These are phyloP conservation scores for Fusarium robinianum DNA, from an alignment of 2,329 filamentous ascomycete genomes.

Conservation along the genomic window DNA sequence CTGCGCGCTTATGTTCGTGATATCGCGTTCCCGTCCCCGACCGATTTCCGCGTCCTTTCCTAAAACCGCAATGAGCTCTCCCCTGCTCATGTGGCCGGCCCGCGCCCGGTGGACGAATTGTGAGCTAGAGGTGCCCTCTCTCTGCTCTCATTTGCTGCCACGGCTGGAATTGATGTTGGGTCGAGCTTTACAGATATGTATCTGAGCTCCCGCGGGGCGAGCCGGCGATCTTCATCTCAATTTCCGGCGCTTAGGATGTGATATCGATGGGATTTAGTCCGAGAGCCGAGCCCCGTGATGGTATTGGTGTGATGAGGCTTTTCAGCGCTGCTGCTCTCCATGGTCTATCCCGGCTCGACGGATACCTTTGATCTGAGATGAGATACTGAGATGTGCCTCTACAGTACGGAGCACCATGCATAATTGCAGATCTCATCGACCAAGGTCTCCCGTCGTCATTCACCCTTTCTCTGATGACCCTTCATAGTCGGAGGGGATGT, in stretches of 20 bases:
- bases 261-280: slow-evolving; percentile 11
- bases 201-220: slow-evolving; percentile 18
- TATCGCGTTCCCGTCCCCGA: slow-evolving; percentile 27
- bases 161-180: slow-evolving; percentile 3
- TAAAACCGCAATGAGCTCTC: slow-evolving; percentile 26
- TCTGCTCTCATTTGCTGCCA: slow-evolving; percentile 23
- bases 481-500: too few relatives aligned
- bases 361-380: too few relatives aligned
- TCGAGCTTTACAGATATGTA: slow-evolving; percentile 8
- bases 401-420: too few relatives aligned
- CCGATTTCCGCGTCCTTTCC: slow-evolving; percentile 21
- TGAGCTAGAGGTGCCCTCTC: too few relatives aligned
- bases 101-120: slow-evolving; percentile 21
- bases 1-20: slow-evolving; percentile 32
- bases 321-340: not conserved
- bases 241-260: slow-evolving; percentile 12
- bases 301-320: slow-evolving; percentile 7
- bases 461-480: too few relatives aligned
- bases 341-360: too few relatives aligned
- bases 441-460: too few relatives aligned
- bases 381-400: too few relatives aligned
- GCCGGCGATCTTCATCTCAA: slow-evolving; percentile 27
- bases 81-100: slow-evolving; percentile 21
- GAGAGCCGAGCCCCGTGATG: slow-evolving; percentile 1
- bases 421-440: too few relatives aligned